A percentile compares a stretch with the other conserved stretches of the same genome.
phyloP scores from a whole-genome alignment of 331 rosid species.

The Saraca asoca region DNA sequence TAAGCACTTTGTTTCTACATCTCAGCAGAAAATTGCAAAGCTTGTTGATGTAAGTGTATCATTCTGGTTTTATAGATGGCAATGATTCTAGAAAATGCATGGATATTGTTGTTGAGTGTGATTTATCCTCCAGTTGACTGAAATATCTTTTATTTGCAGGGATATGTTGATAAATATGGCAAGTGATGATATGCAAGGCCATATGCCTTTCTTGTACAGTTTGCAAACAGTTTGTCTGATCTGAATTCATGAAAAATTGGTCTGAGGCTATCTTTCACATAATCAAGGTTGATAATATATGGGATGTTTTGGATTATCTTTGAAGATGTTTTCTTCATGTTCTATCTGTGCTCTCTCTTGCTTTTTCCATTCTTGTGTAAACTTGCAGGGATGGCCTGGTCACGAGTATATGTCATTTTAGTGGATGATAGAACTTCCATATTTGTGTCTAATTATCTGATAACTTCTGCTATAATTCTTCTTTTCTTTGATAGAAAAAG shows the following conservation, averaged over 20 bases:
- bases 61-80: slow-evolving; percentile 32
- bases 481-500: no score
- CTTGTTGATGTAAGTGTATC: slow-evolving; percentile 72
- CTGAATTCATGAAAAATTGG: slow-evolving; percentile 37
- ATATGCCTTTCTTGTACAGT: slow-evolving; percentile 52
- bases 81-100: slow-evolving; percentile 29
- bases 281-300: slow-evolving; percentile 38
- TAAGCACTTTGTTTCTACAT: slow-evolving; percentile 63
- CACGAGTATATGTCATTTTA: slow-evolving; percentile 27
- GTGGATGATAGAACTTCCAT: slow-evolving; percentile 8
- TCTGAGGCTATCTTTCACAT: slow-evolving; percentile 43
- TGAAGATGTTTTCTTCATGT: slow-evolving; percentile 30
- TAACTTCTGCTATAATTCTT: neutral
- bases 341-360: slow-evolving; percentile 28
- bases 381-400: slow-evolving; percentile 35
- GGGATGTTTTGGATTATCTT: slow-evolving; percentile 38
- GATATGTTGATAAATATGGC: slow-evolving; percentile 82
- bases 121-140: slow-evolving; percentile 42
- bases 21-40: slow-evolving; percentile 70
- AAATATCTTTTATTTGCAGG: slow-evolving; percentile 69
- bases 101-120: slow-evolving; percentile 24
- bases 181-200: slow-evolving; percentile 63
- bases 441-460: slow-evolving; percentile 15
- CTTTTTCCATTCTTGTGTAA: slow-evolving; percentile 33
- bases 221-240: slow-evolving; percentile 40